A percentile compares a stretch with the other conserved stretches of the same genome.
These are phyloP conservation scores for Aureobasidium sp. DNA, from an alignment of 2,329 filamentous ascomycete species.

Conservation along the genomic window DNA sequence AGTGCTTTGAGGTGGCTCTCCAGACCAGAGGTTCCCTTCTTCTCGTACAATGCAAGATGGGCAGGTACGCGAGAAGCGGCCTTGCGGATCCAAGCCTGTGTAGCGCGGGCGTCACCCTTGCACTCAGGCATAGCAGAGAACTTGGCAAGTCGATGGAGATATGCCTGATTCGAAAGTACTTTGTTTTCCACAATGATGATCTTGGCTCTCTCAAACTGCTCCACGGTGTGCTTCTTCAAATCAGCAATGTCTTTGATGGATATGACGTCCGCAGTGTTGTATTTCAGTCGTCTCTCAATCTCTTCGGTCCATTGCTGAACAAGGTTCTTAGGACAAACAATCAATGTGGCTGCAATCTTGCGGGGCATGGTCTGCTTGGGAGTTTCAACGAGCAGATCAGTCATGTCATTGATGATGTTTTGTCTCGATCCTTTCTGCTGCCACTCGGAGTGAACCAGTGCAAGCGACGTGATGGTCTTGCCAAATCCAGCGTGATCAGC, in stretches of 20 bases:
- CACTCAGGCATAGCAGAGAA: slow-evolving; percentile 44
- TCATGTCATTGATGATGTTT: neutral
- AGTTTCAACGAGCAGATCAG: neutral
- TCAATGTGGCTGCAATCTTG: slow-evolving; percentile 50
- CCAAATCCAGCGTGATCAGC: slow-evolving; percentile 61
- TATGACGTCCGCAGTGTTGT: slow-evolving; percentile 30
- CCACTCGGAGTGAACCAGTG: slow-evolving; percentile 46
- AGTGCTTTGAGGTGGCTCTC: slow-evolving; percentile 21
- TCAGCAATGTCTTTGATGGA: slow-evolving; percentile 35
- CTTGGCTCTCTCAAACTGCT: slow-evolving; percentile 42
- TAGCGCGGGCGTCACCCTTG: slow-evolving; percentile 39
- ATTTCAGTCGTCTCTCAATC: slow-evolving; percentile 43
- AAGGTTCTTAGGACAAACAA: slow-evolving; percentile 52
- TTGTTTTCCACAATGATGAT: slow-evolving; percentile 51
- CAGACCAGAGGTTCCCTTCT: slow-evolving; percentile 29
- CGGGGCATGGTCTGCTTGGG: slow-evolving; percentile 29
- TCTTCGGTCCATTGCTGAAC: slow-evolving; percentile 53
- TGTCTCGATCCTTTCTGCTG: slow-evolving; percentile 15
- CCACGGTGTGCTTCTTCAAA: slow-evolving; percentile 38
- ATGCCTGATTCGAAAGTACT: slow-evolving; percentile 42
- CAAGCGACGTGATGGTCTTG: slow-evolving; percentile 57
- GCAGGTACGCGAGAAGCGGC: slow-evolving; percentile 37
- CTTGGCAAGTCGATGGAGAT: slow-evolving; percentile 44
- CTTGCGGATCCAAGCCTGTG: slow-evolving; percentile 48
- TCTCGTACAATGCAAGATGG: slow-evolving; percentile 35